These are phyloP conservation scores for Pyricularia grisea DNA, from an alignment of 2,329 filamentous ascomycete species.

Conservation along the genomic window DNA sequence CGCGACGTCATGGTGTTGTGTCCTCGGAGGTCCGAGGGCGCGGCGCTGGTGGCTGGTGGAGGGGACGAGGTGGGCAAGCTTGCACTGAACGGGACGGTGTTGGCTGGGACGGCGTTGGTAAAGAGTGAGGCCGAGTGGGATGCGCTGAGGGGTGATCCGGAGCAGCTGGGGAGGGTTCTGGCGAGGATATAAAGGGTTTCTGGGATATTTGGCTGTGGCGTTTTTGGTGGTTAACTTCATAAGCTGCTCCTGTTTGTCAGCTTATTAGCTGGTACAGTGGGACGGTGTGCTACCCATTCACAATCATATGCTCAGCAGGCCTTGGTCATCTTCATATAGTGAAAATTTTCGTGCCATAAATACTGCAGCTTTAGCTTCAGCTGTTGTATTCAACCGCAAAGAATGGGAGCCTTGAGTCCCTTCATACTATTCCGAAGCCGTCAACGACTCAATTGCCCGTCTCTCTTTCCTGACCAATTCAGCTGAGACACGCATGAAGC, in stretches of 20 bases:
- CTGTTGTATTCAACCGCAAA: too few species aligned
- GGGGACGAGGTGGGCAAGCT: slow-evolving; percentile 29
- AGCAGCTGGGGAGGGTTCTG: slow-evolving; percentile 29
- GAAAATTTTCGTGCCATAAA: too few species aligned
- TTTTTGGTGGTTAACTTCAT: background rate
- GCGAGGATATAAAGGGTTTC: slow-evolving; percentile 19
- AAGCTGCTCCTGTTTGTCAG: background rate
- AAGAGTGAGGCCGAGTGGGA: slow-evolving; percentile 51
- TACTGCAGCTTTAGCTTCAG: too few species aligned
- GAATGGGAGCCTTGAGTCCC: too few species aligned
- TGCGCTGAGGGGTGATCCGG: slow-evolving; percentile 31
- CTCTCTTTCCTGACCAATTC: too few species aligned
- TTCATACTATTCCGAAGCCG: too few species aligned
- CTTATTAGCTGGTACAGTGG: background rate
- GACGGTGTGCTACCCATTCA: background rate
- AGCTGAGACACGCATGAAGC: too few species aligned
- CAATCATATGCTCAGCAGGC: too few species aligned
- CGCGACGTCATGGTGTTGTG: slow-evolving; percentile 40
- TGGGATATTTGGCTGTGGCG: background rate
- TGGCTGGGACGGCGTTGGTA: slow-evolving; percentile 55
- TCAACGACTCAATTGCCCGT: too few species aligned
- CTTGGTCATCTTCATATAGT: too few species aligned
- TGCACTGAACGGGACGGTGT: slow-evolving; percentile 51
- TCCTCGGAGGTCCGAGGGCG: slow-evolving; percentile 44
- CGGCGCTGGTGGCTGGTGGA: slow-evolving; percentile 11